Conservation (phyloP, 345 rosid species). For the Salix koriyanagi region DNA sequence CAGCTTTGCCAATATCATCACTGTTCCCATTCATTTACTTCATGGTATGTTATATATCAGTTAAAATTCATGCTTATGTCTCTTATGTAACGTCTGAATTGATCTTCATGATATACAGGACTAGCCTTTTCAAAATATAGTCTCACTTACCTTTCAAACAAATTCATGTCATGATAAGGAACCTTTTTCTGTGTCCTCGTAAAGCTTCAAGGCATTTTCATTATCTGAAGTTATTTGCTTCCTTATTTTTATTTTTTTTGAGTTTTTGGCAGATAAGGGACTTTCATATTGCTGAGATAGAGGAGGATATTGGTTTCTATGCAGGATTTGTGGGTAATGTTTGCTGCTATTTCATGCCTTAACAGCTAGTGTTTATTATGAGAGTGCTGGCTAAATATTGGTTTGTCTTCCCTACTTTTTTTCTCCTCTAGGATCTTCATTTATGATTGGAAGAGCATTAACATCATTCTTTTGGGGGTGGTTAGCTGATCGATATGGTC, state of each 20-base stretch:
- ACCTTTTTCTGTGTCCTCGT: too few relatives aligned
- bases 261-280: conserved; percentile 14
- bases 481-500: conserved; percentile 27
- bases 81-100: too few relatives aligned
- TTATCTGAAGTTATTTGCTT: too few relatives aligned
- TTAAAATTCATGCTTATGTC: too few relatives aligned
- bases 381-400: neutral
- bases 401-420: too few relatives aligned
- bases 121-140: too few relatives aligned
- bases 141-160: too few relatives aligned
- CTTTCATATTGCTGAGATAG: conserved; percentile 16
- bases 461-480: conserved; percentile 22
- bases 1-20: conserved; percentile 21
- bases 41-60: conserved; percentile 9
- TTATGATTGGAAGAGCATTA: conserved; percentile 25
- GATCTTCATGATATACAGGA: too few relatives aligned
- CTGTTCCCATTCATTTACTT: conserved; percentile 21
- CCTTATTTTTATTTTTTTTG: neutral
- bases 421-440: conserved; percentile 18
- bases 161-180: too few relatives aligned
- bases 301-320: conserved; percentile 26
- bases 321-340: conserved; percentile 23
- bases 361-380: neutral
- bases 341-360: neutral
- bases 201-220: too few relatives aligned